These are phyloP conservation scores for Secale cereale DNA, from an alignment of 176 grass and related monocot genomes.

Conservation along the genomic window DNA sequence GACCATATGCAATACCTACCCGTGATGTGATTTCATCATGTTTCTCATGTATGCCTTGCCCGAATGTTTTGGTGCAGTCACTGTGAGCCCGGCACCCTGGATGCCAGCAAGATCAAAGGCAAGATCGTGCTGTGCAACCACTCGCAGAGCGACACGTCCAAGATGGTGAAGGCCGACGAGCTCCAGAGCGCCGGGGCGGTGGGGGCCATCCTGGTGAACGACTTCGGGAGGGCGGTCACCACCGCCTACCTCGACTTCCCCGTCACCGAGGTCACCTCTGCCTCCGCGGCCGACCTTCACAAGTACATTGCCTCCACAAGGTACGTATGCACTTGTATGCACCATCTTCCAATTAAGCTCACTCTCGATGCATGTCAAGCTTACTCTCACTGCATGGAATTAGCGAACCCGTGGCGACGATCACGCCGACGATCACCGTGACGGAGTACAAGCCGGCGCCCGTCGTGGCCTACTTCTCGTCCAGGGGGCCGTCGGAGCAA, in stretches of 20 bases:
- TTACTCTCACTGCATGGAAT: not conserved
- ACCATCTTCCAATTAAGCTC: not conserved
- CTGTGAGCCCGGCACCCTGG: slow-evolving; percentile 60
- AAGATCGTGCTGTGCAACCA: slow-evolving; percentile 88
- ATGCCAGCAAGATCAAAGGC: slow-evolving; percentile 53
- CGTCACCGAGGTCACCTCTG: slow-evolving; percentile 49
- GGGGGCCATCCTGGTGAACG: slow-evolving; percentile 52
- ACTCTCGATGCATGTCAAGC: not conserved
- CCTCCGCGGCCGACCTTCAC: slow-evolving; percentile 39
- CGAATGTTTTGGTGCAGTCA: slow-evolving; percentile 33
- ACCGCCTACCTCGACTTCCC: slow-evolving; percentile 53
- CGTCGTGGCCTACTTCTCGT: slow-evolving; percentile 77
- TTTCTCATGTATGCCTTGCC: not conserved
- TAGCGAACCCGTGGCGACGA: slow-evolving; percentile 73
- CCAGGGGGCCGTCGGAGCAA: slow-evolving; percentile 56
- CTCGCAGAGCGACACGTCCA: slow-evolving; percentile 35
- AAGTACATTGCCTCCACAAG: slow-evolving; percentile 68
- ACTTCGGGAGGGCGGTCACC: slow-evolving; percentile 35
- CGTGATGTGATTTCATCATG: too few relatives aligned
- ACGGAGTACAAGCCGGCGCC: slow-evolving; percentile 80
- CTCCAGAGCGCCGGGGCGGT: slow-evolving; percentile 49
- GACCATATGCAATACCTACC: too few relatives aligned
- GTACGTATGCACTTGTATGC: slow-evolving; percentile 14
- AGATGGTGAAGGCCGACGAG: slow-evolving; percentile 38
- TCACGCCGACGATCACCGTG: slow-evolving; percentile 54